Percentiles rank a stretch among this genome's conserved stretches.
Conservation (phyloP, 345 rosid genomes). For the Populus euphratica region DNA sequence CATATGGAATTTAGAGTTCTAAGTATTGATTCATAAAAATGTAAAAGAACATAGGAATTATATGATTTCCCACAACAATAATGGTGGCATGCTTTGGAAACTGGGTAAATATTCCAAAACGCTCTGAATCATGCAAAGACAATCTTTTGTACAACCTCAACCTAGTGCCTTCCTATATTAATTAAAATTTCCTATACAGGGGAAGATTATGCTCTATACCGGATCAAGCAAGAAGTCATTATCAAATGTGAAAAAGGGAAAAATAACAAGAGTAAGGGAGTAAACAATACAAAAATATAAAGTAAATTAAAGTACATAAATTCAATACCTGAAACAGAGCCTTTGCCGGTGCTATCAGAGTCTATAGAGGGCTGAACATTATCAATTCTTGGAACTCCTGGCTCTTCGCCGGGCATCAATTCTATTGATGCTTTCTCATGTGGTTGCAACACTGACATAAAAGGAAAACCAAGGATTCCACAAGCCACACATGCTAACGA, state of each 20-base stretch:
- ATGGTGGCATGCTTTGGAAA: neutral
- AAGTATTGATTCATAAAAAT: neutral
- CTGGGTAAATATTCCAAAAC: neutral
- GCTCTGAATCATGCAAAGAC: neutral
- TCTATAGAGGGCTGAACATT: slow-evolving; percentile 12
- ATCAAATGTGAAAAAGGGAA: neutral
- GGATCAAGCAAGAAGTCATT: neutral
- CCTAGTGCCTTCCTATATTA: too few relatives aligned
- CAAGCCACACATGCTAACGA: slow-evolving; percentile 88
- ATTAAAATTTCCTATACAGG: too few relatives aligned
- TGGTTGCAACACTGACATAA: slow-evolving; percentile 91
- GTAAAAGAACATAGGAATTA: neutral
- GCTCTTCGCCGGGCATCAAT: slow-evolving; percentile 19
- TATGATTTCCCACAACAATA: neutral
- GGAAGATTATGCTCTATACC: neutral
- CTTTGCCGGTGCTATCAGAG: slow-evolving; percentile 14
- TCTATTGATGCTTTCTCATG: slow-evolving; percentile 45
- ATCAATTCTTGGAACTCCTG: slow-evolving; percentile 12
- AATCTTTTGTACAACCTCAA: too few relatives aligned
- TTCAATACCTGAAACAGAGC: slow-evolving; percentile 37
- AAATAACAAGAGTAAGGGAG: neutral
- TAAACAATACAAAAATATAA: neutral
- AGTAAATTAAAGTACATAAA: neutral
- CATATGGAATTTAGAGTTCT: neutral
- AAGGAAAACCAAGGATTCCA: slow-evolving; percentile 98